Percentiles rank a stretch among this genome's conserved stretches.
These are phyloP conservation scores for Dothideomycetidae sp. DNA, from an alignment of 2,329 filamentous ascomycete genomes.

Conservation along the genomic window DNA sequence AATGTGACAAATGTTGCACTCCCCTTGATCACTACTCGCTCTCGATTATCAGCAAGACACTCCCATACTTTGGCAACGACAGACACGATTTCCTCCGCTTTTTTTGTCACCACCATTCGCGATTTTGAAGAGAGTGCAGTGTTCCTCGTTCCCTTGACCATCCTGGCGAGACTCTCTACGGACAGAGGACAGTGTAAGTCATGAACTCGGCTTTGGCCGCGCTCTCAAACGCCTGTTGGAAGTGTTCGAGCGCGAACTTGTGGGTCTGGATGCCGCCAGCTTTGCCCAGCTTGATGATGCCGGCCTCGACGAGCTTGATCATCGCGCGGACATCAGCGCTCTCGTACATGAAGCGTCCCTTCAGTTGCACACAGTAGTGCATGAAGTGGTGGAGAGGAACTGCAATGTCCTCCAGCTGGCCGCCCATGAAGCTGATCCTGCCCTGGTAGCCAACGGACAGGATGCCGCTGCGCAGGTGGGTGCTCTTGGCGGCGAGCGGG, in stretches of 20 bases:
- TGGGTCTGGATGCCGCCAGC: slow-evolving; percentile 20
- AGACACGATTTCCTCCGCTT: too few species aligned
- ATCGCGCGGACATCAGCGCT: slow-evolving; percentile 26
- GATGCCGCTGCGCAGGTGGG: slow-evolving; percentile 30
- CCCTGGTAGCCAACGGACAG: slow-evolving; percentile 23
- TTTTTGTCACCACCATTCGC: too few species aligned
- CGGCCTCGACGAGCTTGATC: slow-evolving; percentile 31
- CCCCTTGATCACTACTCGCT: too few species aligned
- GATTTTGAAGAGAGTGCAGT: too few species aligned
- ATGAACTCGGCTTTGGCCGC: slow-evolving; percentile 5
- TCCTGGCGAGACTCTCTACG: too few species aligned
- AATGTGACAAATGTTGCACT: too few species aligned
- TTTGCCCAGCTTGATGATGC: slow-evolving; percentile 25
- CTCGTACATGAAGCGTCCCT: slow-evolving; percentile 33
- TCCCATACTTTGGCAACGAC: too few species aligned
- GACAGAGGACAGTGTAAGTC: too few species aligned
- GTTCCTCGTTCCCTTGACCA: too few species aligned
- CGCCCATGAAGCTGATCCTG: slow-evolving; percentile 21
- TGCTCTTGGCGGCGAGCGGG: slow-evolving; percentile 21
- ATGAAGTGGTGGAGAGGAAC: slow-evolving; percentile 23
- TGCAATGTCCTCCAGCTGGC: slow-evolving; percentile 16
- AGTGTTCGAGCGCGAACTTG: slow-evolving; percentile 23
- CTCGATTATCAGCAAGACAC: too few species aligned
- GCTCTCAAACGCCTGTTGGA: slow-evolving; percentile 18
- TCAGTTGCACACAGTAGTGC: slow-evolving; percentile 23